Evolutionary conservation across 169 alveolate genomes (phyloP), one percentile per base, ranked within the genome.

Genomic region (Babesia gibsoni): DNA sequence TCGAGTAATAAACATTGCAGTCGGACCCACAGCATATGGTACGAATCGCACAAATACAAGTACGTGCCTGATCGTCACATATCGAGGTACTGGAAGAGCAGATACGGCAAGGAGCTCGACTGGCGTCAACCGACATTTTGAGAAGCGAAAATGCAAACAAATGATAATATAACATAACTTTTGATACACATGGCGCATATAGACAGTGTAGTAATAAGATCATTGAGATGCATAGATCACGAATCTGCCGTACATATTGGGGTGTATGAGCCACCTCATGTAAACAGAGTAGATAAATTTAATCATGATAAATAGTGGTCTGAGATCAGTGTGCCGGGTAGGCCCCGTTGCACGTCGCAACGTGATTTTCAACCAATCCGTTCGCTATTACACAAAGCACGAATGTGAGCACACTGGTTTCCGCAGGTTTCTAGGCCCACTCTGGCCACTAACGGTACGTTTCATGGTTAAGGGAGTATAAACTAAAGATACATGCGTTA

Each of bases 41-140:
- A 79, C 48, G 94, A 90, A 59, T 84, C 89, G 46, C 91, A 82
- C 68, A 90, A 90, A 53, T 90, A 89, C 63, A 63, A 63, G 41
- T 83, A 89, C 54, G 89, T 89, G 25, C 94, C 94, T 16, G 94
- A 90, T 48, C 87, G 90, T 39, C 92, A 89, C 70, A 81, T 89
- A 27, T 84, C 91, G 18, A 72, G 88, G 29, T 90, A 88, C 72
- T 70, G 90, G 87, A 86, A 37, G 32, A 42, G 61, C 35, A 53
- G 84, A 33, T 67, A 65, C 48, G 73, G 52, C 65, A 64, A 35
- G 22, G 73, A 79, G 29, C n/a, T 63, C 27, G 68, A 74, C 80
- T 82, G 88, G 80, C 69, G 84, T 37, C 90, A 81, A 39, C 92
- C 92, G 16, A 52, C 67, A 20, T 61, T 74, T 52, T 64, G 33